Evolutionary conservation across 352 stramenopile genomes (phyloP).

Genomic region (Phytophthora foliorum): DNA sequence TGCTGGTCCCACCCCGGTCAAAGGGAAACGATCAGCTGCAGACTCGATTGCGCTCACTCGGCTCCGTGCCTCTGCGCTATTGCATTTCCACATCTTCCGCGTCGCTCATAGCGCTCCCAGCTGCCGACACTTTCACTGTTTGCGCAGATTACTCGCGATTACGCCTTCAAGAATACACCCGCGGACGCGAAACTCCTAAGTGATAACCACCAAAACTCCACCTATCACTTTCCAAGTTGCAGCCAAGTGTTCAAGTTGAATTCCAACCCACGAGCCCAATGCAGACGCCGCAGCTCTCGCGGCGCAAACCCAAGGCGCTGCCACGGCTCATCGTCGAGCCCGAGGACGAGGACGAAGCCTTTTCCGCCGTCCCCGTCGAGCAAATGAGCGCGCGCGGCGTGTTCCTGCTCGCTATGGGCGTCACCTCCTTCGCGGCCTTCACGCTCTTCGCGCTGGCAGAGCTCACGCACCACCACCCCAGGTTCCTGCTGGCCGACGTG

Average conservation of each 20-base stretch:
- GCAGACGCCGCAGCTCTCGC: slow-evolving; percentile 16
- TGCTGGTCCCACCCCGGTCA: slow-evolving; percentile 20
- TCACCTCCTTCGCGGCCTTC: slow-evolving; percentile 74
- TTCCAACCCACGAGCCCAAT: slow-evolving; percentile 9
- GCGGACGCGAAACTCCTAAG: slow-evolving; percentile 19
- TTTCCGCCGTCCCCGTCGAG: slow-evolving; percentile 35
- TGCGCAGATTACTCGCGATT: slow-evolving; percentile 28
- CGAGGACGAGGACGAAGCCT: slow-evolving; percentile 37
- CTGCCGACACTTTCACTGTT: background rate
- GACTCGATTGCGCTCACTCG: background rate
- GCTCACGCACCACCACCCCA: slow-evolving; percentile 52
- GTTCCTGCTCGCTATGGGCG: slow-evolving; percentile 66
- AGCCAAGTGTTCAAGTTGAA: background rate
- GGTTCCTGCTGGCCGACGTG: slow-evolving; percentile 42
- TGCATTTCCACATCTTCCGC: slow-evolving; percentile 21
- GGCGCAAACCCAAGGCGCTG: slow-evolving; percentile 29
- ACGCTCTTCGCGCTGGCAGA: slow-evolving; percentile 69
- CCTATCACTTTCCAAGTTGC: slow-evolving; percentile 27
- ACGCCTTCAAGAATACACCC: slow-evolving; percentile 10
- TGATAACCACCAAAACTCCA: background rate
- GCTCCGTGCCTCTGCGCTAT: background rate
- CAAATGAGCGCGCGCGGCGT: slow-evolving; percentile 55
- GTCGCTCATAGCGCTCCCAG: slow-evolving; percentile 13
- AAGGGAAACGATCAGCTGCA: slow-evolving; percentile 9
- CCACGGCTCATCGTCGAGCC: slow-evolving; percentile 26